Evolutionary conservation across 2,329 filamentous ascomycete genomes (phyloP), one percentile per base, ranked within the genome.

Genomic region (Stemphylium beticola): DNA sequence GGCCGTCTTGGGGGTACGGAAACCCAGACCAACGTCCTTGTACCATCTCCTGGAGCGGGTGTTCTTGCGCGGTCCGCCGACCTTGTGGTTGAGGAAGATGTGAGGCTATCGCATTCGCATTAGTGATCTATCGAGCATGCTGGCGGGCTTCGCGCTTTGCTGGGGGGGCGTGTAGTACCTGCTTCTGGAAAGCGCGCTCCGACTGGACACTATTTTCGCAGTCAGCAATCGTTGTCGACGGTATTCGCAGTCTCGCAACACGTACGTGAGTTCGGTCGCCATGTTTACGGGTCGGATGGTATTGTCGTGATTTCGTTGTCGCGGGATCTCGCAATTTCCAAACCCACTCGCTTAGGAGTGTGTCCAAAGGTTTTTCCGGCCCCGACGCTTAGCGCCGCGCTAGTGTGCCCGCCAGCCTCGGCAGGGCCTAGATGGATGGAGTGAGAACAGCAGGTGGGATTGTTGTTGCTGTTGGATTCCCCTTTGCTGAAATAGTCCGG

Each of bases 11-110:
- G 95, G 95, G 79, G 95, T 99, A 82, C 91, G 89, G 91, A 99
- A 99, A 76, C 95, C 95, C 82, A 99, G 87, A 84, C 95, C 95
- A 76, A 99, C 92, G 79, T 99, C 95, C 90, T 99, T 99, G 84
- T 96, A 97, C 92, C 89, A 93, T 93, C 93, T 89, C 83, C 91
- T 90, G 67, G 54, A 71, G 54, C 73, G 69, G 65, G 72, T 74
- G 72, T 73, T 74, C 71, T 75, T 75, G 69, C 72, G 70, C 51
- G 72, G 72, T 76, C 91, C 92, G 81, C 87, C 90, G 81, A 85
- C 84, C 90, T 99, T 99, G 79, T 89, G 86, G 89, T 98, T 97
- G 78, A 91, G 88, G 91, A 98, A 99, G 87, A 99, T 96, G 84
- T 99, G 95, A 82, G 95, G 95, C 88, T 99, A 93, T 64, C 62